These are phyloP conservation scores for Candida sp. DNA, from an alignment of 1,139 yeast species.

Conservation along the genomic window DNA sequence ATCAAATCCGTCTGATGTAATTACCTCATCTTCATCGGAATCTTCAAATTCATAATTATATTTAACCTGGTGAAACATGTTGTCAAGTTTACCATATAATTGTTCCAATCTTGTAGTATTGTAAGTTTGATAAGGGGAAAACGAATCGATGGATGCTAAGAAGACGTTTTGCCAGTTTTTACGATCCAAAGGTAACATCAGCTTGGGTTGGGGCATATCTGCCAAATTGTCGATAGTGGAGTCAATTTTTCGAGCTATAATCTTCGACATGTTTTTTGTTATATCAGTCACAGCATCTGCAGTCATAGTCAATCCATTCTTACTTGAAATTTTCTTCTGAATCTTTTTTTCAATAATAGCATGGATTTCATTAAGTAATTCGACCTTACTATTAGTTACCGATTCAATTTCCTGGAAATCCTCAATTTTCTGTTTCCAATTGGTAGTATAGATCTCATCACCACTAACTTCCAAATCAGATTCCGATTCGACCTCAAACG, in stretches of 20 bases:
- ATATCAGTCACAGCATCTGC: slow-evolving; percentile 18
- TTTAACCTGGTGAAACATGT: slow-evolving; percentile 16
- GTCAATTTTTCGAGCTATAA: slow-evolving; percentile 20
- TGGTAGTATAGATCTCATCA: slow-evolving; percentile 1
- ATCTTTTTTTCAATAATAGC: slow-evolving; percentile 34
- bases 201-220: not conserved
- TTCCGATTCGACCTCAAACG: not conserved
- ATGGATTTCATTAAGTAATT: slow-evolving; percentile 37
- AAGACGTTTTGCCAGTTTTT: slow-evolving; percentile 28
- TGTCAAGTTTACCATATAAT: slow-evolving; percentile 18
- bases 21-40: slow-evolving; percentile 7
- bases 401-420: slow-evolving; percentile 8
- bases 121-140: slow-evolving; percentile 10
- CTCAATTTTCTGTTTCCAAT: not conserved
- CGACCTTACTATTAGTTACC: slow-evolving; percentile 24
- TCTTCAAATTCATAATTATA: slow-evolving; percentile 22
- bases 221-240: slow-evolving; percentile 8
- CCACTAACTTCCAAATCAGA: slow-evolving; percentile 1
- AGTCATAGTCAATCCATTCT: slow-evolving; percentile 9
- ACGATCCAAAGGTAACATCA: not conserved
- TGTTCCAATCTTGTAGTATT: slow-evolving; percentile 10
- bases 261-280: slow-evolving; percentile 15
- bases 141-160: slow-evolving; percentile 15
- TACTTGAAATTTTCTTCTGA: slow-evolving; percentile 11
- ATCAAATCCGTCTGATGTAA: not conserved